phyloP scores from a whole-genome alignment of 495 filamentous ascomycete genomes.

The Xylaria palmicola region DNA sequence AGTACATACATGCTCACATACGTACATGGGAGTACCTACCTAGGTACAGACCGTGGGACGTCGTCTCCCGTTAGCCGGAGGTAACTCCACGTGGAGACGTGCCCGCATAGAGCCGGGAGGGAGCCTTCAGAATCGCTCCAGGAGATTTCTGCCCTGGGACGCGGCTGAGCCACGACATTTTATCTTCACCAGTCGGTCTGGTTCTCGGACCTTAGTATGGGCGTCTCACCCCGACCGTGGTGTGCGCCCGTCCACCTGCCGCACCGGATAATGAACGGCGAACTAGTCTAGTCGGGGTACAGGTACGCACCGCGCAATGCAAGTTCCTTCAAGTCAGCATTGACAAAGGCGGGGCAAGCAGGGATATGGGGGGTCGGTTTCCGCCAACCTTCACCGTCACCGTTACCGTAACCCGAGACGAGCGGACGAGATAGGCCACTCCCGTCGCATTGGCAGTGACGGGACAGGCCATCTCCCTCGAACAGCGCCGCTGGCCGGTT shows the following conservation, averaged over 20 bases:
- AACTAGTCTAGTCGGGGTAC: background rate
- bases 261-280: constrained; percentile 5
- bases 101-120: background rate
- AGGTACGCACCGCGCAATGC: constrained; percentile 8
- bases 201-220: background rate
- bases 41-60: background rate
- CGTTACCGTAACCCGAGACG: constrained; percentile 18
- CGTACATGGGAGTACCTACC: too few species aligned
- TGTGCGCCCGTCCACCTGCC: background rate
- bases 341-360: constrained; percentile 35
- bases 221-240: background rate
- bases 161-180: background rate
- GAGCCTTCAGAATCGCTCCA: background rate
- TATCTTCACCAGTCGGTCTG: background rate
- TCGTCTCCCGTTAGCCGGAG: background rate
- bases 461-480: background rate
- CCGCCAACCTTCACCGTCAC: background rate
- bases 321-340: constrained; percentile 24
- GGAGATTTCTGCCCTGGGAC: background rate
- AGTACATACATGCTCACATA: too few species aligned
- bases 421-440: constrained; percentile 10
- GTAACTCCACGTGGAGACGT: constrained; percentile 4
- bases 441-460: background rate
- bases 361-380: constrained; percentile 15
- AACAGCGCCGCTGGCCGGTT: background rate